Evolutionary conservation across 257 asterid species (phyloP), one percentile per base, ranked within the genome.

Genomic region (Dorcoceras hygrometricum): DNA sequence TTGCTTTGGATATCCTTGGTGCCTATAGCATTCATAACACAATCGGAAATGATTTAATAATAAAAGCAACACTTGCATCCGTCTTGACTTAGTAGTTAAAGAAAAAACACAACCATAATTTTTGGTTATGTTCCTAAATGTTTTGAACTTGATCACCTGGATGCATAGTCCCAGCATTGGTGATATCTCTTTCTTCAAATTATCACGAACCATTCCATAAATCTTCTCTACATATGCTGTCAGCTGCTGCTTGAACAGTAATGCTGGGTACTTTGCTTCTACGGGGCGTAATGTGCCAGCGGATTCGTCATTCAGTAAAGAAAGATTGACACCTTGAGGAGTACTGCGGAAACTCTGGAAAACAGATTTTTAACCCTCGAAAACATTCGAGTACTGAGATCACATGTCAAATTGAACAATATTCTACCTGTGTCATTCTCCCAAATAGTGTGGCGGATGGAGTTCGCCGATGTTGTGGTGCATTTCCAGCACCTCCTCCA

Each of bases 251-350:
- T 89, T 93, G 76, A 93, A 93, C 59, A 93, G 86, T 72, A 94
- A 80, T 19, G 99, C 97, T 29, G 99, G 99, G 87, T 94, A 94
- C 66, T 90, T 94, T 70, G 99, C 99, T 78, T 94, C 99, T 75
- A 94, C 97, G 79, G 88, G 96, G 67, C 86, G 87, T 66, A 85
- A 73, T 59, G 78, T 73, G 71, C 89, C 82, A 48, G 84, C 75
- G 34, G 89, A 71, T 66, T 86, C 94, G 68, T 80, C 95, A 68
- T 62, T 78, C 67, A 87, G 74, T 50, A 83, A 73, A 63, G 97
- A 85, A 74, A 90, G 85, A 82, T 85, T 78, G 63, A 84, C 88
- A 6, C 88, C 89, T 34, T 81, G 90, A 58, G 95, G 97, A 16
- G 89, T 72, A 57, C 97, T 83, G 4, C 96, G 95, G 74, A 94